Evolutionary conservation across 805 yeast genomes (phyloP).

Genomic region (Candida multigemmis): DNA sequence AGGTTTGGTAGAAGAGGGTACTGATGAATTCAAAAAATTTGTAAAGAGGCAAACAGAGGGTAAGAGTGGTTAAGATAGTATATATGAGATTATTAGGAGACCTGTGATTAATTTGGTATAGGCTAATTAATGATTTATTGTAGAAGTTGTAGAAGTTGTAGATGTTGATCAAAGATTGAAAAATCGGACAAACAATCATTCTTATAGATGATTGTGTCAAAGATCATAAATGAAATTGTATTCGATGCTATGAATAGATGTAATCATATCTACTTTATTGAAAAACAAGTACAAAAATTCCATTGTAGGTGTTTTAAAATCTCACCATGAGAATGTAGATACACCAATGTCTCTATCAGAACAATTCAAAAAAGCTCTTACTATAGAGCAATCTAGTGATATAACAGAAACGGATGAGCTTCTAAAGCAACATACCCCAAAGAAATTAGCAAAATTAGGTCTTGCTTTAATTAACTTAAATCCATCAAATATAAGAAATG

Average conservation of each 20-base stretch:
- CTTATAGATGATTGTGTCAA: no score
- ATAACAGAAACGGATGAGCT: conserved; percentile 21
- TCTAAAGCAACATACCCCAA: conserved; percentile 38
- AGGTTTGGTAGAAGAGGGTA: conserved; percentile 24
- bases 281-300: conserved; percentile 3
- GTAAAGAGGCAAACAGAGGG: conserved; percentile 8
- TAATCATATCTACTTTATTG: no score
- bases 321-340: not conserved
- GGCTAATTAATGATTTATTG: no score
- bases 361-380: conserved; percentile 19
- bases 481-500: conserved; percentile 57
- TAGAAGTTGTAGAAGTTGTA: no score
- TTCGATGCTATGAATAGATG: no score
- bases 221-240: not conserved
- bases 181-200: no score
- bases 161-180: no score
- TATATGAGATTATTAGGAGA: not conserved
- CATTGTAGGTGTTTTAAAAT: not conserved
- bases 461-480: conserved; percentile 64
- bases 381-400: conserved; percentile 28
- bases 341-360: no score
- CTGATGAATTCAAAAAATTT: conserved; percentile 18
- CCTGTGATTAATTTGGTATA: no score
- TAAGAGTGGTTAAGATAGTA: not conserved
- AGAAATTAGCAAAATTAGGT: conserved; percentile 61